phyloP scores from a whole-genome alignment of 805 yeast genomes.

The Wickerhamiella bombiphila region DNA sequence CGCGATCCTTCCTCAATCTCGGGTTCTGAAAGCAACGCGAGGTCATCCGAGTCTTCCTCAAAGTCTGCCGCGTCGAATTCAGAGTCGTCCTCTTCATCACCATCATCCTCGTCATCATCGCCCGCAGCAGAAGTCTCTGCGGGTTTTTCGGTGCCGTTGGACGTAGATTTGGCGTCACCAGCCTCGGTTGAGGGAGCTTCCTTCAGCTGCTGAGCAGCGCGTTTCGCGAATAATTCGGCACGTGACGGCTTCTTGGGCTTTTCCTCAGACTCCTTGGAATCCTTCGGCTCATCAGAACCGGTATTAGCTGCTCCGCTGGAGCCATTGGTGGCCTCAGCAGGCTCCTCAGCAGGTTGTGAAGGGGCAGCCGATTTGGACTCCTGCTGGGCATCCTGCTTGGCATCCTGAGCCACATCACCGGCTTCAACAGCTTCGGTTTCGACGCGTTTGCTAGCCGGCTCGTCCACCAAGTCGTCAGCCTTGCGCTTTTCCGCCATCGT shows the following conservation, averaged over 20 bases:
- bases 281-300: constrained; percentile 8
- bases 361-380: constrained; percentile 2
- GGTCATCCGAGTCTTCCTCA: constrained; percentile 12
- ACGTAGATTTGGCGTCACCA: constrained; percentile 9
- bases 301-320: too few relatives aligned
- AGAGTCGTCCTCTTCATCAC: constrained; percentile 46
- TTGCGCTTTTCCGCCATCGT: not conserved
- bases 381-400: constrained; percentile 5
- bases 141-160: not conserved
- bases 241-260: constrained; percentile 7
- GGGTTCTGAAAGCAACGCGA: constrained; percentile 39
- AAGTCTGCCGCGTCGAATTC: constrained; percentile 23
- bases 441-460: constrained; percentile 4
- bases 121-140: constrained; percentile 2
- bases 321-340: not conserved
- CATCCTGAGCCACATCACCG: constrained; percentile 3
- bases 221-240: constrained; percentile 1
- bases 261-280: constrained; percentile 5
- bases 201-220: not conserved
- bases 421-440: constrained; percentile 8
- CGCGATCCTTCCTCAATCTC: constrained; percentile 73
- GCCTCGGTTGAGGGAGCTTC: constrained; percentile 2
- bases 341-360: not conserved
- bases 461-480: not conserved
- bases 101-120: constrained; percentile 24